phyloP scores from a whole-genome alignment of 208 protist genomes.

The Leishmania mexicana region DNA sequence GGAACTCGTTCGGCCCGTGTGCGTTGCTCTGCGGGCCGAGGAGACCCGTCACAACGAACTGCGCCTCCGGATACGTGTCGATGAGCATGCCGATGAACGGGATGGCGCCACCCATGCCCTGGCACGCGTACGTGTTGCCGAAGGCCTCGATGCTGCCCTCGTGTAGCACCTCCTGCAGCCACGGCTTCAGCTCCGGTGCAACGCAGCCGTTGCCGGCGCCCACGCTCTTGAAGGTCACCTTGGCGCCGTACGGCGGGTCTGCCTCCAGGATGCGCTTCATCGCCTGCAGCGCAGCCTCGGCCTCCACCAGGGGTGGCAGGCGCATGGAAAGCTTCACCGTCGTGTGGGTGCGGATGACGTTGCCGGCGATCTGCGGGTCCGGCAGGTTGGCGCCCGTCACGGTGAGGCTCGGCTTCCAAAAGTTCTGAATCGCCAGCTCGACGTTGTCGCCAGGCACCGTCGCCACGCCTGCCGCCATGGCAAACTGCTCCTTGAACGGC shows the following conservation, averaged over 20 bases:
- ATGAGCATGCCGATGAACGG: constrained; percentile 95
- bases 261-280: constrained; percentile 80
- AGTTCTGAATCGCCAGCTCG: constrained; percentile 86
- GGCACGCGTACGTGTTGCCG: constrained; percentile 62
- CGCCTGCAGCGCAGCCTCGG: constrained; percentile 39
- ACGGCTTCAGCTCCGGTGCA: constrained; percentile 77
- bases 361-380: constrained; percentile 77
- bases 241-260: constrained; percentile 92
- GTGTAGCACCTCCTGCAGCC: constrained; percentile 73
- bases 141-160: constrained; percentile 82
- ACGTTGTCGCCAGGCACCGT: constrained; percentile 57
- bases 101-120: constrained; percentile 93
- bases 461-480: constrained; percentile 41
- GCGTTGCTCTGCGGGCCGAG: constrained; percentile 92
- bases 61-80: constrained; percentile 87
- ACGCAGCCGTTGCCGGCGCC: constrained; percentile 81
- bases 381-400: constrained; percentile 93
- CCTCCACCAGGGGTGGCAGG: constrained; percentile 84
- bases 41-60: constrained; percentile 95
- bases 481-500: constrained; percentile 67
- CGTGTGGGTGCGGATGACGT: constrained; percentile 93
- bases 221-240: constrained; percentile 80
- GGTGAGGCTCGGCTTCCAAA: constrained; percentile 93
- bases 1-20: constrained; percentile 96
- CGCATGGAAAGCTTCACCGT: constrained; percentile 94